phyloP scores from a whole-genome alignment of 176 grass and related monocot genomes.

The Coix lacrymajobi region DNA sequence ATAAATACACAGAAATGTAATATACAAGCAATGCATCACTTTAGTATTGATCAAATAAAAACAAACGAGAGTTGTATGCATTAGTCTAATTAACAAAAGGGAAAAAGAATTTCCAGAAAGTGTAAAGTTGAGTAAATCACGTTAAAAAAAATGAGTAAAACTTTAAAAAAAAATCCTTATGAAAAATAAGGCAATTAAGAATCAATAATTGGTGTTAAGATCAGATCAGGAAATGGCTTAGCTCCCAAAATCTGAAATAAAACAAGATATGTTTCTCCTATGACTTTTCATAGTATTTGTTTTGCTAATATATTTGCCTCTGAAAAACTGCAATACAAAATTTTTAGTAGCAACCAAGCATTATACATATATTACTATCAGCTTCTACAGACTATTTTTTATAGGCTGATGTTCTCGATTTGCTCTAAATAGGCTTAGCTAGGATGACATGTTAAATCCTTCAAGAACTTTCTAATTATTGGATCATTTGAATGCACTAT shows the following conservation, averaged over 20 bases:
- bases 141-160: too few relatives aligned
- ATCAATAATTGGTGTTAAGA: not conserved
- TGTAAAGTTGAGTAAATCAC: not conserved
- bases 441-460: not conserved
- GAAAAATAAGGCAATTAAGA: not conserved
- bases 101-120: not conserved
- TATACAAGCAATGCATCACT: not conserved
- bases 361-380: not conserved
- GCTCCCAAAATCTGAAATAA: not conserved
- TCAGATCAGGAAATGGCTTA: conserved; percentile 13
- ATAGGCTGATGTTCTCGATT: not conserved
- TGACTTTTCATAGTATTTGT: not conserved
- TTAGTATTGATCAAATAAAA: not conserved
- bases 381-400: not conserved
- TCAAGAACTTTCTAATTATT: not conserved
- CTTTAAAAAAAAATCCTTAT: not conserved
- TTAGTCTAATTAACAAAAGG: not conserved
- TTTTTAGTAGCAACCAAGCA: not conserved
- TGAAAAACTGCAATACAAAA: conserved; percentile 1
- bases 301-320: not conserved
- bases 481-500: not conserved
- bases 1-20: not conserved
- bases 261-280: not conserved
- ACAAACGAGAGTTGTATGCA: not conserved
- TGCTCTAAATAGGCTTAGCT: not conserved